Percentiles rank a stretch among this genome's conserved stretches.
Conservation (phyloP, 352 stramenopile species). For the Phytophthora ohioensis region DNA sequence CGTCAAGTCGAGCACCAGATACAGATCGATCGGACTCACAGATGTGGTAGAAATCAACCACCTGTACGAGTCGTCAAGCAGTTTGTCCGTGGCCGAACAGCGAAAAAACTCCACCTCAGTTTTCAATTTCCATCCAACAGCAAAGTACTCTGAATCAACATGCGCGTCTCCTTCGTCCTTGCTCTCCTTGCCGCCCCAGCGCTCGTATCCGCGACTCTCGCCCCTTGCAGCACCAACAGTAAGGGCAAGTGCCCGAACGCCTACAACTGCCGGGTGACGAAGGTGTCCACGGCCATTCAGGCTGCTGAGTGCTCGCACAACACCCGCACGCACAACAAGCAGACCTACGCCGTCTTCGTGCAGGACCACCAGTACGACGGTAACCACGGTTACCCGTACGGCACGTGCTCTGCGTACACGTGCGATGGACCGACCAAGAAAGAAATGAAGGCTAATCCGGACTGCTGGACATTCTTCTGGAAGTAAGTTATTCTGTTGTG, state of each 20-base stretch:
- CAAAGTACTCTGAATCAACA: slow-evolving; percentile 8
- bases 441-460: slow-evolving; percentile 26
- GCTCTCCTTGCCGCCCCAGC: slow-evolving; percentile 31
- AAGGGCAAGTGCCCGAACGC: slow-evolving; percentile 33
- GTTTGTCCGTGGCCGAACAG: background rate
- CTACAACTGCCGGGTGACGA: slow-evolving; percentile 31
- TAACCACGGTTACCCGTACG: slow-evolving; percentile 27
- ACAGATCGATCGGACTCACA: background rate
- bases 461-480: slow-evolving; percentile 51
- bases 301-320: too few species aligned
- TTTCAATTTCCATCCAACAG: slow-evolving; percentile 17
- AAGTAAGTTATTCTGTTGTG: slow-evolving; percentile 22
- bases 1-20: slow-evolving; percentile 14
- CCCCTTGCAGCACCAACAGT: slow-evolving; percentile 29
- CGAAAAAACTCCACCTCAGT: slow-evolving; percentile 10
- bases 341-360: too few species aligned
- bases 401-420: slow-evolving; percentile 40
- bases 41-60: slow-evolving; percentile 1
- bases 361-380: too few species aligned
- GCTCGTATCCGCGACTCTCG: slow-evolving; percentile 36
- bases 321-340: too few species aligned
- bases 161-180: slow-evolving; percentile 32
- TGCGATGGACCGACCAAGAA: slow-evolving; percentile 11
- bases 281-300: slow-evolving; percentile 17
- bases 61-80: background rate